A percentile compares a stretch with the other conserved stretches of the same genome.
Evolutionary conservation across 306 rosid genomes (phyloP).

Genomic region (Elaeagnus macrophylla): DNA sequence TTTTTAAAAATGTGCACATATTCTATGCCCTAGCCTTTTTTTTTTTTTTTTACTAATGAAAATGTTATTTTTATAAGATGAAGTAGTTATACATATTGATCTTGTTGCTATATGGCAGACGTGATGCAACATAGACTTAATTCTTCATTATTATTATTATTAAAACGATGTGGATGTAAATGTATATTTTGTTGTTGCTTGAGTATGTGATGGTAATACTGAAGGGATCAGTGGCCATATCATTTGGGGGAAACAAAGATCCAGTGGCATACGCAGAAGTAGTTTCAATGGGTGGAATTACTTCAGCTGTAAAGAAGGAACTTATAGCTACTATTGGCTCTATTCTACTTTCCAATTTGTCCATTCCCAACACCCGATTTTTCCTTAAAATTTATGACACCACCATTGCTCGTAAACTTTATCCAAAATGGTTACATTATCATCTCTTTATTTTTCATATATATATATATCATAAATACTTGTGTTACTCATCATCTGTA

Average conservation of each 20-base stretch:
- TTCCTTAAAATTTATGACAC: conserved; percentile 79
- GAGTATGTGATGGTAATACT: conserved; percentile 88
- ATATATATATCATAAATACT: too few relatives aligned
- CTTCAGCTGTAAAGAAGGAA: conserved; percentile 61
- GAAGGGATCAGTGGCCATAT: conserved; percentile 71
- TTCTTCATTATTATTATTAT: too few relatives aligned
- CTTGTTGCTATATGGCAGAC: too few relatives aligned
- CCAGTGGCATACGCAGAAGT: conserved; percentile 75
- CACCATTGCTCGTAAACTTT: conserved; percentile 29
- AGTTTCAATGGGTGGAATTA: conserved; percentile 87
- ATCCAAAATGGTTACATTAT: conserved; percentile 40
- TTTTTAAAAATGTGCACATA: too few relatives aligned
- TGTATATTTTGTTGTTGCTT: background rate
- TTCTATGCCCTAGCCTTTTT: too few relatives aligned
- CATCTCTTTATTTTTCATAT: too few relatives aligned
- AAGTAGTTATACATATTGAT: too few relatives aligned
- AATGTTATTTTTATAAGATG: too few relatives aligned
- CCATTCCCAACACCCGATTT: conserved; percentile 61
- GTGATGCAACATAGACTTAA: too few relatives aligned
- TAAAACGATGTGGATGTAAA: too few relatives aligned
- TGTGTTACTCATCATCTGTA: too few relatives aligned
- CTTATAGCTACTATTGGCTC: conserved; percentile 55
- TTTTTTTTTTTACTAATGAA: too few relatives aligned
- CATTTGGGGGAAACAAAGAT: conserved; percentile 61
- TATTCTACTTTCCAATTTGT: conserved; percentile 44